Percentiles rank a stretch among this genome's conserved stretches.
Conservation (phyloP, 2,329 filamentous ascomycete genomes). For the Verticillium nubilum region DNA sequence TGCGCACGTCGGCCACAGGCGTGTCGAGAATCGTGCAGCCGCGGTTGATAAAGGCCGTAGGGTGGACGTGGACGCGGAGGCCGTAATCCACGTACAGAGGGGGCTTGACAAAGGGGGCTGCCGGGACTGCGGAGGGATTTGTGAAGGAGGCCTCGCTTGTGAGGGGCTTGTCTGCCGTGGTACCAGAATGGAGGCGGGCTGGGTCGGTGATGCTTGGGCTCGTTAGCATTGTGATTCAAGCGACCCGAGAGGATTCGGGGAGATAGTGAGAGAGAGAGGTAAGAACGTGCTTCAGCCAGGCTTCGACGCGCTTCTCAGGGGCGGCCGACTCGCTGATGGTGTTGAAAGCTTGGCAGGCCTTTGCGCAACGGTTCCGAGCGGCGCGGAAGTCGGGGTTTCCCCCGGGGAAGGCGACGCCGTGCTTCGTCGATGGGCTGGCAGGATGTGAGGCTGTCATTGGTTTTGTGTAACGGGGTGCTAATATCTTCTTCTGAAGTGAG, state of each 20-base stretch:
- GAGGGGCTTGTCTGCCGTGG: background rate
- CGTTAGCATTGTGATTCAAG: no score
- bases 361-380: background rate
- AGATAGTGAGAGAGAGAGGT: background rate
- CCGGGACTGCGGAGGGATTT: background rate
- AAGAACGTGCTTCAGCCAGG: background rate
- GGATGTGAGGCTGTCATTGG: background rate
- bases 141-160: background rate
- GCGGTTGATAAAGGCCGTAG: constrained; percentile 25
- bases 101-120: constrained; percentile 17
- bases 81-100: constrained; percentile 27
- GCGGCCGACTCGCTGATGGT: background rate
- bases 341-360: background rate
- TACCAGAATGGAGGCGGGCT: background rate
- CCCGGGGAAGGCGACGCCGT: background rate
- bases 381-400: background rate
- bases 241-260: no score
- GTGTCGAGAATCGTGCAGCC: constrained; percentile 27
- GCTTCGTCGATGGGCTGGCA: background rate
- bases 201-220: background rate
- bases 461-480: no score
- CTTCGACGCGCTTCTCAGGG: background rate
- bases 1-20: constrained; percentile 25
- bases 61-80: constrained; percentile 21
- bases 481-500: no score